phyloP scores from a whole-genome alignment of 495 filamentous ascomycete species.

The Penicillium chermesinum region DNA sequence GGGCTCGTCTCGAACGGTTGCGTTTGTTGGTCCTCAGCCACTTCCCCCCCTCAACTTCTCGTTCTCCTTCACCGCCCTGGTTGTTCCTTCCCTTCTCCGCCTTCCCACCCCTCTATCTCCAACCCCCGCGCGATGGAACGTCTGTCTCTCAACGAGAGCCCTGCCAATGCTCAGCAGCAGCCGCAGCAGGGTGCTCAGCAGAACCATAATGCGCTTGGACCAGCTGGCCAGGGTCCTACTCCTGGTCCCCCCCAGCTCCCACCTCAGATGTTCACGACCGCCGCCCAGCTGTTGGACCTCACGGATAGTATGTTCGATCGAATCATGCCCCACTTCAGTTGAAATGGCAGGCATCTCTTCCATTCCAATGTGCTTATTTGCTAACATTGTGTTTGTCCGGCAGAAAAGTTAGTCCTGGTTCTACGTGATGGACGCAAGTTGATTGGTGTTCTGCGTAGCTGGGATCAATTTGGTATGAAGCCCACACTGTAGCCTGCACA shows the following conservation, averaged over 20 bases:
- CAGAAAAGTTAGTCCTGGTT: slow-evolving; percentile 89
- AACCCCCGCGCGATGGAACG: slow-evolving; percentile 34
- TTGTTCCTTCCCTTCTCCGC: slow-evolving; percentile 1
- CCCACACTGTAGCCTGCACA: slow-evolving; percentile 6
- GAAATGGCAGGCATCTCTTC: too few relatives aligned
- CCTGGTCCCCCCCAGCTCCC: slow-evolving; percentile 48
- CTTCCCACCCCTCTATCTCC: slow-evolving; percentile 10
- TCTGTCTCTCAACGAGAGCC: slow-evolving; percentile 35
- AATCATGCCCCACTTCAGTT: neutral
- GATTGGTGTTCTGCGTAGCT: slow-evolving; percentile 86
- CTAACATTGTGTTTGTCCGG: neutral
- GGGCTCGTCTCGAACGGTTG: too few relatives aligned
- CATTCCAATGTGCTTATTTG: too few relatives aligned
- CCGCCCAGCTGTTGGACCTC: slow-evolving; percentile 87
- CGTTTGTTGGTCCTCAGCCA: too few relatives aligned
- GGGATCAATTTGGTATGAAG: slow-evolving; percentile 91
- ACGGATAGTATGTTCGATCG: slow-evolving; percentile 73
- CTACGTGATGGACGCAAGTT: slow-evolving; percentile 90
- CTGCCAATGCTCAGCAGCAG: slow-evolving; percentile 26
- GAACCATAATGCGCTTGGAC: slow-evolving; percentile 24
- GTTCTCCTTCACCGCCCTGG: neutral
- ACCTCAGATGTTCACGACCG: slow-evolving; percentile 95
- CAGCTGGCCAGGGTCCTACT: slow-evolving; percentile 17
- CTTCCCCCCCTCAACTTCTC: too few relatives aligned
- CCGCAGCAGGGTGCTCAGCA: slow-evolving; percentile 12